Evolutionary conservation across 495 filamentous ascomycete species (phyloP), one percentile per base, ranked within the genome.

Genomic region (Penicillium diatomitis): DNA sequence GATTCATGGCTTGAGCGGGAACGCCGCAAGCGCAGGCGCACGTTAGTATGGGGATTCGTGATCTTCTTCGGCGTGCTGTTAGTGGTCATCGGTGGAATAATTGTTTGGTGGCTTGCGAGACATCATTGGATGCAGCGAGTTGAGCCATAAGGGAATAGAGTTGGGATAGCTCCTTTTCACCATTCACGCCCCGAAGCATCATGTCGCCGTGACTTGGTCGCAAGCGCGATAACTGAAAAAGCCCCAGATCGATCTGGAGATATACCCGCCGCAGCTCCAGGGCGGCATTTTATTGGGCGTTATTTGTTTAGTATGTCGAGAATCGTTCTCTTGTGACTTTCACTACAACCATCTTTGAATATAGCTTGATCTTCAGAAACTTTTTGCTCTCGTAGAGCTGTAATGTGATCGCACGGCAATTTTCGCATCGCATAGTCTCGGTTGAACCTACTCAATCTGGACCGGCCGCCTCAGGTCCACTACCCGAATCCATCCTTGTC

Each of bases 101-200:
- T 71, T 5, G 53, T 74, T 6, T 70, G 65, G 66, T 72, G 66
- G 61, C 55, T 73, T 6, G 57, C 52, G 29, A 59, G 65, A 38
- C 68, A 72, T 49, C 58, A 68, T 40, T 73, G 70, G 70, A 42
- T 71, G 27, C 58, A 56, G 28, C 49, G 55, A 11, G 49, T 49
- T 27, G 51, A 58, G 36, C 55, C 55, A 28, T 56, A 29, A 44
- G 20, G 1, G 32, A 35, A 6, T 20, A 20, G 2, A 20, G 20
- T 20, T 20, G 20, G 20, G 20, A 20, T 20, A 20, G 20, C 20
- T 20, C 2, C 20, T 20, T 20, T 20, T 20, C 20, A 20, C 20
- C 20, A 20, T 20, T 20, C 20, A 20, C 20, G 20, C 20, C 20
- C 20, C 20, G 20, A 20, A 20, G 20, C 20, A 20, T 20, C 20